Evolutionary conservation across 495 filamentous ascomycete genomes (phyloP).

Genomic region (Trichoderma parareesei): DNA sequence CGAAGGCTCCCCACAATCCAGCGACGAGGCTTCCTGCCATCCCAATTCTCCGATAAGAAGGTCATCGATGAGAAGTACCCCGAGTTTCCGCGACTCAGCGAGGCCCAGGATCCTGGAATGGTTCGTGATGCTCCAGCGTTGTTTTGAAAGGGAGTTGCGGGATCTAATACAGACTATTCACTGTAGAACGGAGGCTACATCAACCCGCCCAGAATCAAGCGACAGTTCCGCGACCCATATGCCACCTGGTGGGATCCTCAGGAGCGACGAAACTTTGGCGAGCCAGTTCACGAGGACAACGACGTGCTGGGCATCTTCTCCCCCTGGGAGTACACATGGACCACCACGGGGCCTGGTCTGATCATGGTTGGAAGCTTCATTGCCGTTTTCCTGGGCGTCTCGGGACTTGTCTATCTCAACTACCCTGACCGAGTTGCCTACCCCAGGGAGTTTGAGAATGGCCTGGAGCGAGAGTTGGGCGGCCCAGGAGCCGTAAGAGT

Average conservation of each 20-base stretch:
- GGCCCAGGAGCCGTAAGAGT: slow-evolving; percentile 48
- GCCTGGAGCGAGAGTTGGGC: slow-evolving; percentile 79
- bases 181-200: slow-evolving; percentile 83
- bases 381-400: slow-evolving; percentile 57
- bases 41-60: slow-evolving; percentile 27
- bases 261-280: slow-evolving; percentile 90
- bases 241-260: slow-evolving; percentile 97
- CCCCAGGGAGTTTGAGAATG: slow-evolving; percentile 73
- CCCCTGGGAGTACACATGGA: slow-evolving; percentile 82
- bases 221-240: slow-evolving; percentile 84
- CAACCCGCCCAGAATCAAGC: slow-evolving; percentile 77
- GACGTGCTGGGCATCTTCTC: slow-evolving; percentile 90
- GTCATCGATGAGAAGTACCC: slow-evolving; percentile 44
- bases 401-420: slow-evolving; percentile 56
- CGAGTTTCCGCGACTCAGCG: slow-evolving; percentile 40
- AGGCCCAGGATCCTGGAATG: slow-evolving; percentile 69
- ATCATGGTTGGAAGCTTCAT: slow-evolving; percentile 71
- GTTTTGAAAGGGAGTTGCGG: background rate
- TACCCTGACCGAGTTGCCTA: slow-evolving; percentile 83
- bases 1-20: slow-evolving; percentile 41
- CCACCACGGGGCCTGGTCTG: slow-evolving; percentile 60
- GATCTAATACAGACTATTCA: slow-evolving; percentile 16
- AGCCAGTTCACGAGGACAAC: slow-evolving; percentile 94
- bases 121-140: slow-evolving; percentile 33
- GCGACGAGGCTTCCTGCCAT: slow-evolving; percentile 41